A percentile compares a stretch with the other conserved stretches of the same genome.
Conservation (phyloP, 768 basidiomycete species). For the Pleurotus citrinopileatus region DNA sequence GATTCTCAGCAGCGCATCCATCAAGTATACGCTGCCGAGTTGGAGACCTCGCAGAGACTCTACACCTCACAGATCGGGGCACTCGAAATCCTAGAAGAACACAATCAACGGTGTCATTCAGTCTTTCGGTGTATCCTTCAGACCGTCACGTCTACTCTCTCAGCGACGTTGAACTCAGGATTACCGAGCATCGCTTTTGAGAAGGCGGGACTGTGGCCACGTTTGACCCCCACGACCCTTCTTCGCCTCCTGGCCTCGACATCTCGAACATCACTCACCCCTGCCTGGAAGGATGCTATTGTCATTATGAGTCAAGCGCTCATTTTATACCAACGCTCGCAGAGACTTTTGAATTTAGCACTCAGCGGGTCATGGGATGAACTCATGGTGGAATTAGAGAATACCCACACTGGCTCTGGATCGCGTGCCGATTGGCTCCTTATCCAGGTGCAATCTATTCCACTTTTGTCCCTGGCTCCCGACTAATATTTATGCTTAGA, state of each 20-base stretch:
- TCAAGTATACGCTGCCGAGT: not conserved
- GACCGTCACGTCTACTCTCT: not conserved
- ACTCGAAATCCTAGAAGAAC: not conserved
- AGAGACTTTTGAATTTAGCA: conserved; percentile 27
- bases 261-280: conserved; percentile 14
- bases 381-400: conserved; percentile 25
- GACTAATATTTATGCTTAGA: conserved; percentile 23
- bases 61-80: not conserved
- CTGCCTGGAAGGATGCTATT: conserved; percentile 28
- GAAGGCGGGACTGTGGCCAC: conserved; percentile 32
- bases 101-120: not conserved
- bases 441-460: conserved; percentile 31
- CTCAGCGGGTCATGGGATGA: conserved; percentile 24
- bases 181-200: not conserved
- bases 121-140: not conserved
- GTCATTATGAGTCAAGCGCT: conserved; percentile 23
- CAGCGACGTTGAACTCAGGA: not conserved
- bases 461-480: not conserved
- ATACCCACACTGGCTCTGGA: conserved; percentile 15
- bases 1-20: not conserved
- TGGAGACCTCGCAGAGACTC: not conserved
- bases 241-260: conserved; percentile 27
- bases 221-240: conserved; percentile 26
- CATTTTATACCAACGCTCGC: conserved; percentile 33
- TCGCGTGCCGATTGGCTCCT: conserved; percentile 38